phyloP scores from a whole-genome alignment of 805 yeast species.

The Tanozyma kutaoensis region DNA sequence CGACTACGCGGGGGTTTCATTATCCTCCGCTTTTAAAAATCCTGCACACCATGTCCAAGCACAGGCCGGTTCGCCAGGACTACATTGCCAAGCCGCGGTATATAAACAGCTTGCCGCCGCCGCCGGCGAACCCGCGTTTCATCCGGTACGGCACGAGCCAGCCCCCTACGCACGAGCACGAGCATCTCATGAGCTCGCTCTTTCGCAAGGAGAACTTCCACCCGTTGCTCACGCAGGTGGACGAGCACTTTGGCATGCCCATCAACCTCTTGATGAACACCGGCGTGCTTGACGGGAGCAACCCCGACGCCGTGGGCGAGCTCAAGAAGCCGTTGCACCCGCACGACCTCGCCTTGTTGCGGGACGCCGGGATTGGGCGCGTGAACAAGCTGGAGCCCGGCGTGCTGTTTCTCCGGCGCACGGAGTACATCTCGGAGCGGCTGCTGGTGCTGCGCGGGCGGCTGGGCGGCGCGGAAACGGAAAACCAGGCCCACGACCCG shows the following conservation, averaged over 20 bases:
- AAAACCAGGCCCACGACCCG: conserved; percentile 28
- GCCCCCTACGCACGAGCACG: conserved; percentile 17
- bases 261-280: conserved; percentile 58
- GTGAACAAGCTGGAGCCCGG: conserved; percentile 31
- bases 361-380: conserved; percentile 58
- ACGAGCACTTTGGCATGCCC: conserved; percentile 61
- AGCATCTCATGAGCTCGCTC: conserved; percentile 50
- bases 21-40: not conserved
- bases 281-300: conserved; percentile 52
- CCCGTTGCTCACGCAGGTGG: conserved; percentile 40
- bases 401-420: conserved; percentile 81
- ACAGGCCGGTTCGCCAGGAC: conserved; percentile 45
- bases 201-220: conserved; percentile 65
- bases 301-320: conserved; percentile 28
- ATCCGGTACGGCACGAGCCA: conserved; percentile 30
- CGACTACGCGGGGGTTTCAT: too few species aligned
- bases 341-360: conserved; percentile 60
- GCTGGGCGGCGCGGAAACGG: conserved; percentile 7
- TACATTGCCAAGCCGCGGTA: conserved; percentile 75
- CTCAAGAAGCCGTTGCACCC: conserved; percentile 39
- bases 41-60: conserved; percentile 11
- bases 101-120: conserved; percentile 83
- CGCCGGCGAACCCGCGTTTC: conserved; percentile 82
- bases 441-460: conserved; percentile 20
- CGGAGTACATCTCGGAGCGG: conserved; percentile 78